Base-by-base conservation (phyloP, 164 flowering plant species). In the Dillenia turbinata region DNA sequence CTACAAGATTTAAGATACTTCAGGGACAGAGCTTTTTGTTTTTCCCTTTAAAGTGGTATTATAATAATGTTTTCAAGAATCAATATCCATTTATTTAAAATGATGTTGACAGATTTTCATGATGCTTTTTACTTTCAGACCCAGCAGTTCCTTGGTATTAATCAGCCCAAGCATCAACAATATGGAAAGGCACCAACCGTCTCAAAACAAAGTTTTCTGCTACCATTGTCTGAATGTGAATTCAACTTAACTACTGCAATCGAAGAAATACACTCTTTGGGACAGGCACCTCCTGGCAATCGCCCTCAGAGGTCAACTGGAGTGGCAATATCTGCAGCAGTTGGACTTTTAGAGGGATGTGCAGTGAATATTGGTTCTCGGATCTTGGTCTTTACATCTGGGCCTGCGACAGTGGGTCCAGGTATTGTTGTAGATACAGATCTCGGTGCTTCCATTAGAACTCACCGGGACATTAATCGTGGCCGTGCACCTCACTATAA, bases 401-500 rank as follows among this genome's bases (percentile, higher is more conserved):
- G 98, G 8, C 98, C 98, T 58, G 85, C 96, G 60, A 91, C 98
- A 52, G 9, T 80, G 9, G 97, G 98, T 40, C 96, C 97, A 0
- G 97, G 96, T 44, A 79, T 78, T 56, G 74, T 94, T 61, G 97
- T 94, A 33, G 77, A 78, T 46, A 62, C 97, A 6, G 83, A 90
- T 76, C 75, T 79, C 5, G 51, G 82, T 61, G 71, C 66, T 56
- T 47, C 91, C 50, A 91, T 91, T 44, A 82, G 97, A 61, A 87
- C 79, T 46, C 97, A 94, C 66, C 75, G 78, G 26, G 95, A 91
- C 60, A 74, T 91, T 47, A 72, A 75, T 47, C 80, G 61, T 73
- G 90, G 94, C 17, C 78, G 63, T 47, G 86, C 87, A 16, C 77
- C 85, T 17, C 65, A 76, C 54, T 81, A 81, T 57, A 52, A 43